Base-by-base conservation (phyloP, 1,139 yeast genomes). In the Taphrina communis region DNA sequence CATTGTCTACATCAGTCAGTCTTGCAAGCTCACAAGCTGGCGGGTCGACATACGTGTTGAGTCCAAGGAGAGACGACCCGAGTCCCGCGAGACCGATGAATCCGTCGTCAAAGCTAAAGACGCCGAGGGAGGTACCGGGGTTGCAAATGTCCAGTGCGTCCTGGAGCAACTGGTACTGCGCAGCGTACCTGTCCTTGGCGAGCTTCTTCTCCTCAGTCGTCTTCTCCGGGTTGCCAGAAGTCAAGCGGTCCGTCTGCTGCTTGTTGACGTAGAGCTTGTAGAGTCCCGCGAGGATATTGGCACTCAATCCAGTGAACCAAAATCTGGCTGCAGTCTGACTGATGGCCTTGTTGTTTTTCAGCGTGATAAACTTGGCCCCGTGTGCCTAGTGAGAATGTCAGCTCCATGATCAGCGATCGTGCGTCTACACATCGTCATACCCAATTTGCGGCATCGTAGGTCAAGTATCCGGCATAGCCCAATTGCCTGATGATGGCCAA, bases 21-120 rank as follows among this genome's bases (percentile, higher is more conserved):
- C 31, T 25, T 25, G 31, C 31, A 25, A 25, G 4, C 2, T 25
- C 7, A 21, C 7, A 11, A 6, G 39, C 50, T 39, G 35, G 36
- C 25, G 7, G 19, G 17, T 9, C 57, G 25, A 17, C 52, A 25
- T 58, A 58, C 62, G 62, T 58, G 42, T 58, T 58, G 53, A 90
- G 82, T 51, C 97, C 97, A 79, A 92, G 81, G 69, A 88, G 72
- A 55, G 97, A 88, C 42, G 97, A 91, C 72, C 90, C 81, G 44
- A 89, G 83, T 78, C 98, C 98, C 60, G 95, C 93, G 72, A 88
- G 81, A 65, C 97, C 97, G 69, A 91, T 85, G 65, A 88, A 83
- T 65, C 96, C 96, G 75, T 93, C 97, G 77, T 88, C 86, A 59
- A 77, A 68, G 75, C 83, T 82, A 75, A 89, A 81, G 78, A 82